phyloP scores from a whole-genome alignment of 2,329 filamentous ascomycete species.

The Aschersonia sp. region DNA sequence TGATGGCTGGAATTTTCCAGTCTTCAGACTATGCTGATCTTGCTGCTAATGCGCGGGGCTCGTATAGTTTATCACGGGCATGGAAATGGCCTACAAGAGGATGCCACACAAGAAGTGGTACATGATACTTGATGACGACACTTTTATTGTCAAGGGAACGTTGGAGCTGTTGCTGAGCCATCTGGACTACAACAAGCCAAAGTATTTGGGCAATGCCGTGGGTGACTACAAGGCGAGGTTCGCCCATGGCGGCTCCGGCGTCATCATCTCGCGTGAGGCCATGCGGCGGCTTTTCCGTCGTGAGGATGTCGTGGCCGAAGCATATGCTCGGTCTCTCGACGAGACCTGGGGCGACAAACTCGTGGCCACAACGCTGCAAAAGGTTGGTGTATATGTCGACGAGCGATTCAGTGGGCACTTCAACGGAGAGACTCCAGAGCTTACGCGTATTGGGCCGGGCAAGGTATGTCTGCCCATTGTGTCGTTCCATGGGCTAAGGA shows the following conservation, averaged over 20 bases:
- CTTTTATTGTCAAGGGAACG: constrained; percentile 35
- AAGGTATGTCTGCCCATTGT: constrained; percentile 38
- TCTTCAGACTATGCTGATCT: background rate
- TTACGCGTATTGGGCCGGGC: constrained; percentile 33
- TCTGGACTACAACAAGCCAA: constrained; percentile 28
- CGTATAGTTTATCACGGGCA: constrained; percentile 35
- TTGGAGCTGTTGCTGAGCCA: constrained; percentile 32
- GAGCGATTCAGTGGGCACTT: constrained; percentile 39
- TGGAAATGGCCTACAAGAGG: constrained; percentile 34
- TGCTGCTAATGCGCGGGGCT: no score
- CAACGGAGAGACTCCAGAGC: constrained; percentile 36
- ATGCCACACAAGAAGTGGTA: constrained; percentile 45
- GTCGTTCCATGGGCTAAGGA: constrained; percentile 36
- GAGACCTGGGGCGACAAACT: constrained; percentile 41
- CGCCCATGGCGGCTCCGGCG: constrained; percentile 40
- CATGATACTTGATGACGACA: constrained; percentile 43
- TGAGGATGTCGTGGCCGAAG: constrained; percentile 25
- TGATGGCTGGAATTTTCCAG: background rate
- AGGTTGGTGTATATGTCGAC: constrained; percentile 38
- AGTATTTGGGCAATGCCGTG: constrained; percentile 42
- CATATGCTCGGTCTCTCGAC: constrained; percentile 31
- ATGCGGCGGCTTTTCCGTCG: constrained; percentile 30
- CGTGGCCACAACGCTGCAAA: constrained; percentile 36
- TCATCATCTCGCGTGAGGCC: constrained; percentile 36
- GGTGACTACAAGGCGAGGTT: constrained; percentile 41